Evolutionary conservation across 2,329 filamentous ascomycete genomes (phyloP), one percentile per base, ranked within the genome.

Genomic region (Diaporthe citri): DNA sequence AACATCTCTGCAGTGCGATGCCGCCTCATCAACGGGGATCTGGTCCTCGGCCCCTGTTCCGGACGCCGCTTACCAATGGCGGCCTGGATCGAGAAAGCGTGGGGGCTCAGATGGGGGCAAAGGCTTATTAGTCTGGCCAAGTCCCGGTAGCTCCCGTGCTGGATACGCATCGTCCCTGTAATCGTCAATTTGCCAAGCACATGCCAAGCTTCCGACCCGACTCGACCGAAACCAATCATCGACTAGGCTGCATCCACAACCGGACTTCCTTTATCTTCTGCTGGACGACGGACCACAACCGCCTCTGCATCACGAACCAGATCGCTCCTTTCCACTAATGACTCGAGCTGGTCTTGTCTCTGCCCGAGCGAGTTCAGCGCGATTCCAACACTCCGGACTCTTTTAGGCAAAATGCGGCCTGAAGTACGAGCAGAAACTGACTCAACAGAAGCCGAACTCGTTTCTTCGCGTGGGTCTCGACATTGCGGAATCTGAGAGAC

Each of bases 81-180:
- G 5, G 60, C 41, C 3, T 10, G 39, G 28, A 51, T 51, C 43
- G 22, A 36, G 22, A 9, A 25, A 7, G 22, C 62, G 62, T 52
- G 31, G 31, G 62, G 60, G 43, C 31, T 28, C 12, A 51, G 43
- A 51, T 66, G 62, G 62, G 41, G 62, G 20, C 17, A 36, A n/a
- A 67, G 20, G 43, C 62, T 67, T 67, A 22, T 28, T 28, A 43
- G 41, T 20, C 3, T 51, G 17, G 43, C 62, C 43, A 51, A 67
- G 62, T n/a, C 62, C 43, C 62, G 62, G 43, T 67, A 67, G 62
- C 43, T 67, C 62, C 43, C 62, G 43, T 36, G 6, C 20, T 25
- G 12, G 43, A 52, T 20, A 39, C 36, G 43, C 60, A 66, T 13
- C 2, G 43, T 66, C 25, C 28, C 41, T 17, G 51, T 48, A 25